These are phyloP conservation scores for Boletus rubroflammeus DNA, from an alignment of 768 basidiomycete genomes.

Conservation along the genomic window DNA sequence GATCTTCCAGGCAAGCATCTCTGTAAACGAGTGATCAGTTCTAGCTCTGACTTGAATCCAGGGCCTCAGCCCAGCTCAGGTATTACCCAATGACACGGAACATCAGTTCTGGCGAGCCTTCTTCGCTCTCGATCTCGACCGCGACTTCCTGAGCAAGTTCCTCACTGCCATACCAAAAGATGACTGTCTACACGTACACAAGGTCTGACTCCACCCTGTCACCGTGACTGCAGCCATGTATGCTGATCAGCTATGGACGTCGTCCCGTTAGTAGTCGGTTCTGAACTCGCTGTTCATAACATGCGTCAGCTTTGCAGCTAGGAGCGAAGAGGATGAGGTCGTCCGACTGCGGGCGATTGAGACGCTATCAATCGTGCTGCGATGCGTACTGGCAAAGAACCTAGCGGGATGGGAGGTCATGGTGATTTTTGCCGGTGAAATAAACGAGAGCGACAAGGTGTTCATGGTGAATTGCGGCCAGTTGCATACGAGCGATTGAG, in stretches of 20 bases:
- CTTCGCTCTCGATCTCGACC: constrained; percentile 51
- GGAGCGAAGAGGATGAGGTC: constrained; percentile 20
- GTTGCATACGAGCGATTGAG: neutral
- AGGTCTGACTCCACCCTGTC: constrained; percentile 37
- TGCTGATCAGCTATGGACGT: constrained; percentile 10
- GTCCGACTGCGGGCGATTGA: constrained; percentile 43
- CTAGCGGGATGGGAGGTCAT: constrained; percentile 70
- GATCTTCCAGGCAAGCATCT: constrained; percentile 40
- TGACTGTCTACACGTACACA: constrained; percentile 44
- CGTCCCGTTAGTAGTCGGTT: constrained; percentile 44
- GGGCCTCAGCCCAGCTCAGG: constrained; percentile 42
- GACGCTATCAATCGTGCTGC: constrained; percentile 46
- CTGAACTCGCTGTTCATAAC: constrained; percentile 44
- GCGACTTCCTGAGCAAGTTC: constrained; percentile 39
- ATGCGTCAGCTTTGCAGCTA: constrained; percentile 42
- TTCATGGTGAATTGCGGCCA: constrained; percentile 43
- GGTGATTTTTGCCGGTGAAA: constrained; percentile 62
- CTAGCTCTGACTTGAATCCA: constrained; percentile 18
- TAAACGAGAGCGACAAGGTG: constrained; percentile 51
- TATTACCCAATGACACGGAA: constrained; percentile 42
- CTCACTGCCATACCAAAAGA: constrained; percentile 45
- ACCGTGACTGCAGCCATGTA: neutral
- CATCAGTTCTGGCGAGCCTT: constrained; percentile 52
- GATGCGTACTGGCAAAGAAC: constrained; percentile 52
- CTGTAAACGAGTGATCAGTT: neutral